These are phyloP conservation scores for Trichoderma asperelloides DNA, from an alignment of 495 filamentous ascomycete genomes.

Conservation along the genomic window DNA sequence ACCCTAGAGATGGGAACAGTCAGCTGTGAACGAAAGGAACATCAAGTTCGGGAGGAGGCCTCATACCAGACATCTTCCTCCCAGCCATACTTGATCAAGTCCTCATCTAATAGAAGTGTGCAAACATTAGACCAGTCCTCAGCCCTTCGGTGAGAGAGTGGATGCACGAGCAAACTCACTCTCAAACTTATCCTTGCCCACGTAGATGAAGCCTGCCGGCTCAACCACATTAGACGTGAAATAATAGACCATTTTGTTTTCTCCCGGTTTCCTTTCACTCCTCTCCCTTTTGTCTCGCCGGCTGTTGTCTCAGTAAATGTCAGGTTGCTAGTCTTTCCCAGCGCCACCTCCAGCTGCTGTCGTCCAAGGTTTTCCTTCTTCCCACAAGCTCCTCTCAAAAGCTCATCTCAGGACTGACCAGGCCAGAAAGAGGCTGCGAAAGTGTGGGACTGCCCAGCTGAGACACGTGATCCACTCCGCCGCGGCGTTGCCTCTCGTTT, in stretches of 20 bases:
- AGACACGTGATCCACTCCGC: no score
- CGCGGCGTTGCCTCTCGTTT: no score
- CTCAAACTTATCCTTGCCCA: constrained; percentile 98
- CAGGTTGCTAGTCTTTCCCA: background rate
- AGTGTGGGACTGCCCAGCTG: no score
- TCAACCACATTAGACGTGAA: constrained; percentile 71
- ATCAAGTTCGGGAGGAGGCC: background rate
- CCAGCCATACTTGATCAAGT: constrained; percentile 84
- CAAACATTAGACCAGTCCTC: constrained; percentile 15
- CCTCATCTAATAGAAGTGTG: constrained; percentile 64
- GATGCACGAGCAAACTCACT: constrained; percentile 57
- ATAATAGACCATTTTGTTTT: constrained; percentile 79
- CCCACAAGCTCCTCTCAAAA: no score
- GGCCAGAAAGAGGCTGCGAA: no score
- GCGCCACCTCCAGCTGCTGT: background rate
- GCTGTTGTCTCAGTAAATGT: background rate
- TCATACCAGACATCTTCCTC: constrained; percentile 91
- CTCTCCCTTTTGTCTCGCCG: background rate
- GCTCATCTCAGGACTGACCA: no score
- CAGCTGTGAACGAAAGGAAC: background rate
- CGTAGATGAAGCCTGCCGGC: constrained; percentile 79
- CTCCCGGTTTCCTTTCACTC: background rate
- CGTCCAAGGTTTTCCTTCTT: no score
- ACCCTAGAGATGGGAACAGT: background rate
- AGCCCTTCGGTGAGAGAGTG: constrained; percentile 11